Conservation (phyloP, 495 filamentous ascomycete genomes). For the Penicillium flavigenum region DNA sequence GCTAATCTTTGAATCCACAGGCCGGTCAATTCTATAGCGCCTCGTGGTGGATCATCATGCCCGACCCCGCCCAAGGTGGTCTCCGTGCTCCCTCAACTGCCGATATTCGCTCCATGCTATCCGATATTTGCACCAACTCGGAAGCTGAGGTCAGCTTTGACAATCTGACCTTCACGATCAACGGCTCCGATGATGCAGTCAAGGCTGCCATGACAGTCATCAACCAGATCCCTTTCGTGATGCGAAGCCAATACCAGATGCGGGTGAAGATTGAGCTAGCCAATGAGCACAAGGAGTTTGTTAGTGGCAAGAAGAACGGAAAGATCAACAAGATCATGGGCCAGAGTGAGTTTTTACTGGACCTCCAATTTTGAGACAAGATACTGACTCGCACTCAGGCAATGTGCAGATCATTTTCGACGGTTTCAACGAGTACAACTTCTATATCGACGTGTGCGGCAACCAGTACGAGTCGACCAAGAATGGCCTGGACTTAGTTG, state of each 20-base stretch:
- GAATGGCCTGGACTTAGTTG: conserved; percentile 84
- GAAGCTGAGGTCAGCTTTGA: conserved; percentile 94
- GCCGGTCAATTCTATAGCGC: conserved; percentile 97
- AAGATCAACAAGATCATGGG: conserved; percentile 99
- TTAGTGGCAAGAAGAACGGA: conserved; percentile 98
- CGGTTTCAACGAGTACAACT: conserved; percentile 98
- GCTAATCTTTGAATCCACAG: conserved; percentile 47
- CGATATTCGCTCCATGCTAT: conserved; percentile 85
- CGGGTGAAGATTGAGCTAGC: conserved; percentile 97
- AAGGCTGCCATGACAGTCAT: conserved; percentile 92
- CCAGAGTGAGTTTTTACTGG: conserved; percentile 60
- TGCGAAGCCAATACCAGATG: conserved; percentile 84
- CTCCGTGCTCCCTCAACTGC: conserved; percentile 66
- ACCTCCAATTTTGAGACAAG: neutral
- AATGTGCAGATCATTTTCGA: conserved; percentile 99
- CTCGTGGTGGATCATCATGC: conserved; percentile 89
- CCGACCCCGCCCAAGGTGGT: conserved; percentile 59
- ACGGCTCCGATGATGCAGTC: conserved; percentile 91
- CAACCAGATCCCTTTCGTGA: conserved; percentile 85
- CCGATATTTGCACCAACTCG: conserved; percentile 93
- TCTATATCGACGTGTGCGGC: conserved; percentile 97
- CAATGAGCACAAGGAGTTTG: conserved; percentile 99
- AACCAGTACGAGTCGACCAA: conserved; percentile 88
- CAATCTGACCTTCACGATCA: conserved; percentile 88
- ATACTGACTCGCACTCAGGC: conserved; percentile 42